phyloP scores from a whole-genome alignment of 805 yeast genomes.

The Saturnispora zaruensis region DNA sequence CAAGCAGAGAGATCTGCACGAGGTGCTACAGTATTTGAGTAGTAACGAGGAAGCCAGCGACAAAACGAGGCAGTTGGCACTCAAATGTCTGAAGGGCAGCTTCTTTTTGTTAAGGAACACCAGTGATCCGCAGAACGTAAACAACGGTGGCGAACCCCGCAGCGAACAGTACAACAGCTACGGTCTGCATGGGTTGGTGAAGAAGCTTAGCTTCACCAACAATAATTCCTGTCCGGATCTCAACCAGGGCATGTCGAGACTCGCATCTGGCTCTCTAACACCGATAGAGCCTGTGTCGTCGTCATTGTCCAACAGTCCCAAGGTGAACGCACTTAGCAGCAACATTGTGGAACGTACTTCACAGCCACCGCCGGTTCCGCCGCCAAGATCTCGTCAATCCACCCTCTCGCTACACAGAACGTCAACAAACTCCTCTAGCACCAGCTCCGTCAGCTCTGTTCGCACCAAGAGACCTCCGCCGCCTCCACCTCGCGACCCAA shows the following conservation, averaged over 20 bases:
- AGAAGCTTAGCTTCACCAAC: not conserved
- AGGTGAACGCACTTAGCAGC: not conserved
- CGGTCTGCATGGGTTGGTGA: not conserved
- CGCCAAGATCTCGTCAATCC: not conserved
- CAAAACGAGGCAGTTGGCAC: conserved; percentile 36
- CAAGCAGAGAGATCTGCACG: conserved; percentile 45
- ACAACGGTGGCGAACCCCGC: not conserved
- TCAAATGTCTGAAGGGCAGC: conserved; percentile 25
- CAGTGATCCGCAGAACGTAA: not conserved
- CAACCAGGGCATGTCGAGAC: not conserved
- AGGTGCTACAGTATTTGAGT: conserved; percentile 41
- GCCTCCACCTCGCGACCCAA: not conserved
- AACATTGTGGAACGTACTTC: no score
- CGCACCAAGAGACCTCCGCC: not conserved
- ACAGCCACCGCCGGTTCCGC: not conserved
- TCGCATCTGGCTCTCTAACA: not conserved
- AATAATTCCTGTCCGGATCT: not conserved
- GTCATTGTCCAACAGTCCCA: not conserved
- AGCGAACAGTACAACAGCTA: not conserved
- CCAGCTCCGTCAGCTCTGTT: not conserved
- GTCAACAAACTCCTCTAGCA: not conserved
- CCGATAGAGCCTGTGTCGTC: not conserved
- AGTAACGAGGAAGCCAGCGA: conserved; percentile 29
- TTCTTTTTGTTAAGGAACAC: not conserved
- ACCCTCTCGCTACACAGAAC: not conserved